phyloP scores from a whole-genome alignment of 306 rosid genomes.

The Hippophae tibetana region DNA sequence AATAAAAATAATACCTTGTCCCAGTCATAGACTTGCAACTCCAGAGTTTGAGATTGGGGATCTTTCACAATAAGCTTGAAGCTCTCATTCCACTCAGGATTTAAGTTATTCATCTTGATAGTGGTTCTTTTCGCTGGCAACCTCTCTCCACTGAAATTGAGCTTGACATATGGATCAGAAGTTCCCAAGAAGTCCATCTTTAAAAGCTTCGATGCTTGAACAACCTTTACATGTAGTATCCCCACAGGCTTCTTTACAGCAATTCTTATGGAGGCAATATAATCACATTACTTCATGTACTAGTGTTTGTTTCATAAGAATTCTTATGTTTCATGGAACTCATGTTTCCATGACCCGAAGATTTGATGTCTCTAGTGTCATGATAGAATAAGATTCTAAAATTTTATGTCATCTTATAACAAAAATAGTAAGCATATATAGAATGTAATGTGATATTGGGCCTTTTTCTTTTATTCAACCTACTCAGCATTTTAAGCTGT shows the following conservation, averaged over 20 bases:
- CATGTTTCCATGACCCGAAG: no score
- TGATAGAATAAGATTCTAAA: no score
- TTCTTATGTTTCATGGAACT: no score
- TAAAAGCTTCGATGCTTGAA: constrained; percentile 65
- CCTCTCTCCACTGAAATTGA: constrained; percentile 65
- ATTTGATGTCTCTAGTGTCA: no score
- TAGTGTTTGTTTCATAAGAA: no score
- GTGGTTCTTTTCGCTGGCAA: constrained; percentile 68
- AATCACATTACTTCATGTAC: not conserved
- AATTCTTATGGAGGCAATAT: constrained; percentile 29
- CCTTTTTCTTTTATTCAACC: no score
- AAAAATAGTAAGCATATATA: no score
- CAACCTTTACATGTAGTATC: constrained; percentile 78
- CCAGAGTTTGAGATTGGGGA: constrained; percentile 79
- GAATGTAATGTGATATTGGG: no score
- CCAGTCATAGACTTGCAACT: constrained; percentile 83
- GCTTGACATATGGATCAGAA: constrained; percentile 89
- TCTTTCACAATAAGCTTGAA: constrained; percentile 82
- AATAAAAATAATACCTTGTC: constrained; percentile 56
- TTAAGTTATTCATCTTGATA: constrained; percentile 66
- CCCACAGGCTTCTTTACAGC: constrained; percentile 81
- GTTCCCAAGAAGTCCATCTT: constrained; percentile 80
- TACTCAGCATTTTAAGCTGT: no score
- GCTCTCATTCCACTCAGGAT: constrained; percentile 90
- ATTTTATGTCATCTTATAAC: no score